Percentiles rank a stretch among this genome's conserved stretches.
These are phyloP conservation scores for Nothophytophthora sp. DNA, from an alignment of 352 stramenopile genomes.

Conservation along the genomic window DNA sequence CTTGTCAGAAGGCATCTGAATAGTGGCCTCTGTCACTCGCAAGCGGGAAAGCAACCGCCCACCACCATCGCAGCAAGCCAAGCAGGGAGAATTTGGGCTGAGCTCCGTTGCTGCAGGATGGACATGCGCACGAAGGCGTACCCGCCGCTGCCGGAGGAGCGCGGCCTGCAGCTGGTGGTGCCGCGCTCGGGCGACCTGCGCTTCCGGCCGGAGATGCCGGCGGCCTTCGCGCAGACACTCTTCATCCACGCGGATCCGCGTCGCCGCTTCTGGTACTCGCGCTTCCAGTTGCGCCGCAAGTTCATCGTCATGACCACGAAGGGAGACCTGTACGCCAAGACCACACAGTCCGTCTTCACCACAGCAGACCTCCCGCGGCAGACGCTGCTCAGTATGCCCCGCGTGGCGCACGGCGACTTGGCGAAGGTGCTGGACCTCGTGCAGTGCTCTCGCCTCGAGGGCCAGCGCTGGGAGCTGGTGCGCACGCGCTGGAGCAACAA, in stretches of 20 bases:
- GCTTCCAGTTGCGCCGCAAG: conserved; percentile 59
- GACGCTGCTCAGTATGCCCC: conserved; percentile 56
- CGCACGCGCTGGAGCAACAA: conserved; percentile 67
- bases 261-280: conserved; percentile 45
- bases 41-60: no score
- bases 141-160: conserved; percentile 47
- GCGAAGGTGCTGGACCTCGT: conserved; percentile 75
- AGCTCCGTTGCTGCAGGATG: conserved; percentile 27
- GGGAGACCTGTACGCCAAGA: conserved; percentile 69
- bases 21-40: no score
- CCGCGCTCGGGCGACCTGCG: conserved; percentile 57
- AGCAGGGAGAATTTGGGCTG: no score
- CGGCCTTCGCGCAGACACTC: conserved; percentile 45
- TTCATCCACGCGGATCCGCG: conserved; percentile 53
- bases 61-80: no score
- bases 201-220: conserved; percentile 49
- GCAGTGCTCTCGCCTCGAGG: conserved; percentile 47
- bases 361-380: conserved; percentile 41
- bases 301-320: conserved; percentile 79
- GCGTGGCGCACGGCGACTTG: conserved; percentile 49
- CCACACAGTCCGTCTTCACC: conserved; percentile 26
- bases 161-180: conserved; percentile 46
- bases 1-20: no score
- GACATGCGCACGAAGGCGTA: conserved; percentile 70
- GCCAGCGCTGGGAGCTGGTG: conserved; percentile 66